Evolutionary conservation across 2,329 filamentous ascomycete species (phyloP), one percentile per base, ranked within the genome.

Genomic region (Sporothrix sp.): DNA sequence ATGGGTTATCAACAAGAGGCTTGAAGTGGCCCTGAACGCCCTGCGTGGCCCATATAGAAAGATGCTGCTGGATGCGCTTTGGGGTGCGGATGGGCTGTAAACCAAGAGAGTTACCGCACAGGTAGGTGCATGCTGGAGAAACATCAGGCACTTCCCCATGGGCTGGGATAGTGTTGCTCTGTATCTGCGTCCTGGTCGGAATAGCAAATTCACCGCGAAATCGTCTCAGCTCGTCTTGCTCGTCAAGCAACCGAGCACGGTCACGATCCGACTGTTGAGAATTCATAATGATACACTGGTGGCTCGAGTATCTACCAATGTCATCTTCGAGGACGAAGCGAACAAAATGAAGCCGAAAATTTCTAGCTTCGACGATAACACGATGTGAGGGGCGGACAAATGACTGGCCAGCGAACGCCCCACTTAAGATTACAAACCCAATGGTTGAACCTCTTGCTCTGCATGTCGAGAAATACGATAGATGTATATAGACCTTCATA

Each of bases 81-180:
- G 76, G 72, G 0, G 84, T 82, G 16, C 77, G 76, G 54, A 76
- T 80, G 36, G 90, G 88, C 64, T 95, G 89, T 1, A 91, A 76
- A 33, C 90, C 90, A 1, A 95, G 76, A 0, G 88, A 95, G 69
- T 95, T 95, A 51, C 90, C 90, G 58, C 88, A 91, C 56, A 96
- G 80, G 65, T 95, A 96, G 54, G 87, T 68, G 21, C 71, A 59
- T 14, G 7, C 21, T 36, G 27, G 66, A 64, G 30, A 18, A 18
- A 20, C 23, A 38, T 4, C 30, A 4, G 13, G 4, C 32, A 23
- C 30, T 10, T 43, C 30, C 20, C 10, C 30, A 13, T 4, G 25
- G 28, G 25, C 11, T 16, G 32, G 18, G 6, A 43, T 48, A 10
- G 32, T 37, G 14, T 38, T n/a, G 28, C 52, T 50, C 27, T 48